phyloP scores from a whole-genome alignment of 2,329 filamentous ascomycete species.

The Aspergillus fijiensis region DNA sequence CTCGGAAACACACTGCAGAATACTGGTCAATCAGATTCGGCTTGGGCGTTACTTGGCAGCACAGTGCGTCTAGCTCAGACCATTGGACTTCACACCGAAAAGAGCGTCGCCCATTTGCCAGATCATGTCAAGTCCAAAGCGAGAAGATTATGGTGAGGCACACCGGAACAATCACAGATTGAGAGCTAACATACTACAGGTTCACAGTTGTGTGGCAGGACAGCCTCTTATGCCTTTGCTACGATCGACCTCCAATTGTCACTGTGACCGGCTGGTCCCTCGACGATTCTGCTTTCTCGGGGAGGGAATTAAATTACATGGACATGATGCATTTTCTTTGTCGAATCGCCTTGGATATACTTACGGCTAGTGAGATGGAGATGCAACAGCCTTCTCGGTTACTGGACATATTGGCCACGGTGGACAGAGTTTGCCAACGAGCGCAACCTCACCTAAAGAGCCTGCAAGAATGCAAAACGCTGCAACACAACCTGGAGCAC shows the following conservation, averaged over 20 bases:
- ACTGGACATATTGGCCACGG: constrained; percentile 40
- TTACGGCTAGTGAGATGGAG: constrained; percentile 46
- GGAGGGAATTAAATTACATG: constrained; percentile 22
- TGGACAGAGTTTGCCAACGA: constrained; percentile 48
- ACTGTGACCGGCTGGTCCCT: constrained; percentile 26
- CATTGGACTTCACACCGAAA: constrained; percentile 41
- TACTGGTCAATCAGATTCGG: constrained; percentile 34
- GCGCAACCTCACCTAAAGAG: constrained; percentile 52
- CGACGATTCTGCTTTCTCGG: constrained; percentile 15
- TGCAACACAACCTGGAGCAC: constrained; percentile 54
- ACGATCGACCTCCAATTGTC: constrained; percentile 35
- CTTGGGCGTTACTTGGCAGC: constrained; percentile 32
- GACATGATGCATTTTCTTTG: constrained; percentile 33
- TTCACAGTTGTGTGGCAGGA: constrained; percentile 38
- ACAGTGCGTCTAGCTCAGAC: constrained; percentile 36
- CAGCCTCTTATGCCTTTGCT: constrained; percentile 35
- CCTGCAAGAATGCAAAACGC: constrained; percentile 34
- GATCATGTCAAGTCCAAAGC: constrained; percentile 27
- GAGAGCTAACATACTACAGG: constrained; percentile 18
- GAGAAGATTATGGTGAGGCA: constrained; percentile 24
- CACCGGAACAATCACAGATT: too few species aligned
- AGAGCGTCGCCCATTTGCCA: constrained; percentile 24
- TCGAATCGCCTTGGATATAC: constrained; percentile 29
- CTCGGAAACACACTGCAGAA: constrained; percentile 51
- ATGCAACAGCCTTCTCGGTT: constrained; percentile 13